A percentile compares a stretch with the other conserved stretches of the same genome.
phyloP scores from a whole-genome alignment of 2,329 filamentous ascomycete genomes.

The Hyphodiscus sp. region DNA sequence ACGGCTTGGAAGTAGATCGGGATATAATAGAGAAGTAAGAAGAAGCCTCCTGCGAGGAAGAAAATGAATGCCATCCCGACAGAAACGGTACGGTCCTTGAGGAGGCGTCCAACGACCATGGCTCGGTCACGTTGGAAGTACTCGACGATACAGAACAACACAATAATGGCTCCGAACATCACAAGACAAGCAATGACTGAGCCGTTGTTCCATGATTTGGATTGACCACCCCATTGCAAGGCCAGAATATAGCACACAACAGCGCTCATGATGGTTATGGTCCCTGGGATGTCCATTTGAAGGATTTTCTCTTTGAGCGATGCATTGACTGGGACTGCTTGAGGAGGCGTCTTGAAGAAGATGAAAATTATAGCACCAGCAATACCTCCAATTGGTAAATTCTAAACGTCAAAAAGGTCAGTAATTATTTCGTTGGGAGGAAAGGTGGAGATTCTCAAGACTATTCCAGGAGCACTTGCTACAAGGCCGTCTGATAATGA shows the following conservation, averaged over 20 bases:
- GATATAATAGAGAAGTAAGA: slow-evolving; percentile 41
- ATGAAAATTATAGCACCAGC: slow-evolving; percentile 34
- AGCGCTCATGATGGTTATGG: slow-evolving; percentile 27
- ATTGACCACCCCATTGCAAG: slow-evolving; percentile 28
- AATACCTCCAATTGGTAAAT: slow-evolving; percentile 37
- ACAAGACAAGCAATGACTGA: slow-evolving; percentile 29
- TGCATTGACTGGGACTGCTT: slow-evolving; percentile 33
- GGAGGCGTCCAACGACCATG: slow-evolving; percentile 42
- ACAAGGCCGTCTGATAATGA: too few species aligned
- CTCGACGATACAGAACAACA: slow-evolving; percentile 33
- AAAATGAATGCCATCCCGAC: slow-evolving; percentile 36
- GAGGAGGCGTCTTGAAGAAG: slow-evolving; percentile 38
- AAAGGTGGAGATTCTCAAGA: too few species aligned
- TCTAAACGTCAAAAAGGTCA: slow-evolving; percentile 18
- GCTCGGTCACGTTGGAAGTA: slow-evolving; percentile 40
- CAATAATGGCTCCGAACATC: slow-evolving; percentile 30
- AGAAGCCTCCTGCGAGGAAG: slow-evolving; percentile 38
- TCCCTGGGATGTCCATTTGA: slow-evolving; percentile 33
- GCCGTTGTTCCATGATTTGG: slow-evolving; percentile 24
- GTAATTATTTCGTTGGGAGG: too few species aligned
- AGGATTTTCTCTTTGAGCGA: slow-evolving; percentile 37
- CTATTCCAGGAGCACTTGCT: too few species aligned
- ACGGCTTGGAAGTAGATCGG: slow-evolving; percentile 46
- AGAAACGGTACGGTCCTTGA: slow-evolving; percentile 39
- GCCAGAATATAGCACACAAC: slow-evolving; percentile 29